A percentile compares a stretch with the other conserved stretches of the same genome.
Conservation (phyloP, 2,329 filamentous ascomycete species). For the Colletotrichum sp. region DNA sequence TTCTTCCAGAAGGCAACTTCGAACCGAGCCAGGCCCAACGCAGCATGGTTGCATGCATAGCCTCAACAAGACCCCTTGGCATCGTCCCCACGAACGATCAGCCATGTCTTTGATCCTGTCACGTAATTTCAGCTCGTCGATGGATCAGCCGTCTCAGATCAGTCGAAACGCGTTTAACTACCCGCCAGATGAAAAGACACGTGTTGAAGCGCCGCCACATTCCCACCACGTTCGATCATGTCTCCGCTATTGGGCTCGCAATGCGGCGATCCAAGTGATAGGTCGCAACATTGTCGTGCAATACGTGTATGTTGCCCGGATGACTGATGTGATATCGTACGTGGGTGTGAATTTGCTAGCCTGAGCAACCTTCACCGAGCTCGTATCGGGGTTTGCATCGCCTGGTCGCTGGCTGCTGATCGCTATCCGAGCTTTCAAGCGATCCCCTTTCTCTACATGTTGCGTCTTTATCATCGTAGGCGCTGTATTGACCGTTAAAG, state of each 20-base stretch:
- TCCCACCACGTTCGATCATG: background rate
- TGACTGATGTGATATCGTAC: background rate
- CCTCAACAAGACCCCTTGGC: background rate
- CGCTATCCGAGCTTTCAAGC: background rate
- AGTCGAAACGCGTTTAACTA: background rate
- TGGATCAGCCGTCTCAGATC: constrained; percentile 7
- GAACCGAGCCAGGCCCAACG: background rate
- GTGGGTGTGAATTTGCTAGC: background rate
- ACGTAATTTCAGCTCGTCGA: background rate
- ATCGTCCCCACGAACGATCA: background rate
- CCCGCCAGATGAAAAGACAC: background rate
- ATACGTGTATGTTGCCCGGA: background rate
- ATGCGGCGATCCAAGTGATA: background rate
- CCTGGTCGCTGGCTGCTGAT: background rate
- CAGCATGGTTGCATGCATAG: background rate
- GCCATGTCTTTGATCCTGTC: background rate
- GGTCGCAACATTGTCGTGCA: background rate
- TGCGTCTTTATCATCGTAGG: background rate
- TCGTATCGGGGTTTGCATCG: background rate
- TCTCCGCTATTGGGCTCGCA: background rate
- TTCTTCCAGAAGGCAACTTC: background rate
- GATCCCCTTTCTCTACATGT: background rate
- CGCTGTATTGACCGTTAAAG: background rate
- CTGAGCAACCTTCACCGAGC: background rate
- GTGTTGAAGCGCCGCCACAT: background rate